These are phyloP conservation scores for Trametes maxima DNA, from an alignment of 768 basidiomycete species.

Conservation along the genomic window DNA sequence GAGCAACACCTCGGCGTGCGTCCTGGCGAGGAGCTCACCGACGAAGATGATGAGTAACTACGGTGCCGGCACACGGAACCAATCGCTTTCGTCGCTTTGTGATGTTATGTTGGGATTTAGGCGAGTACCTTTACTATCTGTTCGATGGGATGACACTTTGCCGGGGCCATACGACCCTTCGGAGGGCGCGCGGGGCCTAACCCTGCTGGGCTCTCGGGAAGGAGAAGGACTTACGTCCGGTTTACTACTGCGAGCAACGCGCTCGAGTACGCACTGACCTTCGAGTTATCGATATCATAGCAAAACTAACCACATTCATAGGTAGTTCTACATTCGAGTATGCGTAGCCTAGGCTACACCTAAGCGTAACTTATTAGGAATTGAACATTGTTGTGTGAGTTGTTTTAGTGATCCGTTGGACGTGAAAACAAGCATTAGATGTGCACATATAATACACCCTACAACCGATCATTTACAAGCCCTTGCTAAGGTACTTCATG, in stretches of 20 bases:
- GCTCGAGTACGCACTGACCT: constrained; percentile 5
- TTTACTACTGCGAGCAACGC: constrained; percentile 28
- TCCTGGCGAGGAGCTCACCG: constrained; percentile 87
- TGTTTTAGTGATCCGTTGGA: too few species aligned
- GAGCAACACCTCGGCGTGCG: constrained; percentile 61
- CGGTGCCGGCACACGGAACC: neutral
- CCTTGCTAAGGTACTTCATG: constrained; percentile 52
- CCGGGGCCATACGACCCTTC: constrained; percentile 91
- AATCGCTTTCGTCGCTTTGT: neutral
- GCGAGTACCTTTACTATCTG: neutral
- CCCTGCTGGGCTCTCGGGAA: constrained; percentile 42
- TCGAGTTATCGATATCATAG: neutral
- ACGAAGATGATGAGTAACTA: constrained; percentile 56
- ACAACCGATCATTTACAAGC: neutral
- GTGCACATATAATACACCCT: constrained; percentile 1
- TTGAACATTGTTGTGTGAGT: too few species aligned
- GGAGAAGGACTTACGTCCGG: constrained; percentile 65
- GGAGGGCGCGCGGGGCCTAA: constrained; percentile 31
- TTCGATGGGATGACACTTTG: constrained; percentile 57
- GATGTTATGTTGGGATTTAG: neutral
- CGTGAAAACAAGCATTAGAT: neutral
- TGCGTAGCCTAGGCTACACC: too few species aligned
- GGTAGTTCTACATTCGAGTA: too few species aligned
- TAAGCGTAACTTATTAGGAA: too few species aligned
- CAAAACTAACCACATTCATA: neutral